These are phyloP conservation scores for Gossypium schwendimanii DNA, from an alignment of 441 rosid genomes.

Conservation along the genomic window DNA sequence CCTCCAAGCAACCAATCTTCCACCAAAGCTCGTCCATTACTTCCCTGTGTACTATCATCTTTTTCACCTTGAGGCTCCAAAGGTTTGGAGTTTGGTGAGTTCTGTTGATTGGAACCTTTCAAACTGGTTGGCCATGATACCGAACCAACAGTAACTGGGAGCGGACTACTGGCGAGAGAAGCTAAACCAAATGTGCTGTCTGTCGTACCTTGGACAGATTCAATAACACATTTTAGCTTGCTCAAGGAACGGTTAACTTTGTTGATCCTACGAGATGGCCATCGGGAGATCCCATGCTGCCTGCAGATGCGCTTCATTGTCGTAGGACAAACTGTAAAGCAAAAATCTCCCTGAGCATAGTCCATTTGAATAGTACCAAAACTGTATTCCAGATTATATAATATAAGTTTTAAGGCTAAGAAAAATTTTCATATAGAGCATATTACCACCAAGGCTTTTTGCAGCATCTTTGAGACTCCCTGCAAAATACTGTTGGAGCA, in stretches of 20 bases:
- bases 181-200: constrained; percentile 54
- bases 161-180: constrained; percentile 42
- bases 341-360: constrained; percentile 13
- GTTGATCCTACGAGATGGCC: constrained; percentile 96
- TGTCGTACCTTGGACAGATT: constrained; percentile 69
- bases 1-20: constrained; percentile 26
- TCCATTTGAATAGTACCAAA: background rate
- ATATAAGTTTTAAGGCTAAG: constrained; percentile 5
- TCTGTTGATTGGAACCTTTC: constrained; percentile 38
- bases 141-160: constrained; percentile 53
- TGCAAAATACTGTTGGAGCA: constrained; percentile 76
- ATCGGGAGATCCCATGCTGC: constrained; percentile 86
- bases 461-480: constrained; percentile 96
- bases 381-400: constrained; percentile 8
- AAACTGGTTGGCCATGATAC: constrained; percentile 60
- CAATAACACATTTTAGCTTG: constrained; percentile 71
- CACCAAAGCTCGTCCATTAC: constrained; percentile 26
- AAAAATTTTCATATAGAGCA: background rate
- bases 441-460: constrained; percentile 83
- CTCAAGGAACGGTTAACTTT: constrained; percentile 79
- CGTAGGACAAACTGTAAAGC: constrained; percentile 77
- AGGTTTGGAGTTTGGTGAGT: constrained; percentile 39
- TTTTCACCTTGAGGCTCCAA: constrained; percentile 28
- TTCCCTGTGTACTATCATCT: constrained; percentile 32
- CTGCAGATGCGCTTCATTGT: constrained; percentile 98